phyloP scores from a whole-genome alignment of 352 stramenopile genomes.

The Pythium phragmitis region DNA sequence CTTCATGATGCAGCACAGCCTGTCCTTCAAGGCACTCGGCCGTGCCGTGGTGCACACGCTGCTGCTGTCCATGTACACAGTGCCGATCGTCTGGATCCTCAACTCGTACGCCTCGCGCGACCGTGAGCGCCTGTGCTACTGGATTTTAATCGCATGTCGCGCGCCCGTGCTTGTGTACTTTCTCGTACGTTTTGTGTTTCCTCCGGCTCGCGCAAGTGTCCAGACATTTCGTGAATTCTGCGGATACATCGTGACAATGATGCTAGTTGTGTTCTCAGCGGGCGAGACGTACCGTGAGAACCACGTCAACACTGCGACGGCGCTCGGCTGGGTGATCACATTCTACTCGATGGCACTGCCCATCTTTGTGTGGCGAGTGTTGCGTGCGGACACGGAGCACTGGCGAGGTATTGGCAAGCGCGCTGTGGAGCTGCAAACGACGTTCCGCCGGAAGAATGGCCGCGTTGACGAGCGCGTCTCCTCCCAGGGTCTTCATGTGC shows the following conservation, averaged over 20 bases:
- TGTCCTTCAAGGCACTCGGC: conserved; percentile 43
- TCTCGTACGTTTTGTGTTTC: conserved; percentile 11
- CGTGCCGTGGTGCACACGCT: conserved; percentile 28
- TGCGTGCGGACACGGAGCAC: conserved; percentile 35
- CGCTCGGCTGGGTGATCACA: conserved; percentile 23
- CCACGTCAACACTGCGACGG: conserved; percentile 10
- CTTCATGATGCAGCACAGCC: conserved; percentile 55
- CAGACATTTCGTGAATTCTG: conserved; percentile 8
- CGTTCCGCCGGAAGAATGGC: conserved; percentile 27
- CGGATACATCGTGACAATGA: conserved; percentile 14
- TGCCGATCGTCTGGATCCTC: conserved; percentile 23
- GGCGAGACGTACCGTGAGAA: conserved; percentile 16
- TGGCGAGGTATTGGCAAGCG: conserved; percentile 31
- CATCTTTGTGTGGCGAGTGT: conserved; percentile 29
- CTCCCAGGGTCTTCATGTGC: conserved; percentile 38
- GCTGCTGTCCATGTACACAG: conserved; percentile 35
- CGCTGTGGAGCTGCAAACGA: conserved; percentile 26
- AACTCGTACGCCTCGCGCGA: conserved; percentile 13
- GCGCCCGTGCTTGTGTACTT: neutral
- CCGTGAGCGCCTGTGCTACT: conserved; percentile 13
- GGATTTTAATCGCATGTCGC: neutral
- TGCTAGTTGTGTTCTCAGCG: conserved; percentile 7
- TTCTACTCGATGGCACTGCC: conserved; percentile 24
- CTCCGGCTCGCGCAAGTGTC: conserved; percentile 8
- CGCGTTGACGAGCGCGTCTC: conserved; percentile 41